These are phyloP conservation scores for Talinum fruticosum DNA, from an alignment of 148 eudicot species.

Conservation along the genomic window DNA sequence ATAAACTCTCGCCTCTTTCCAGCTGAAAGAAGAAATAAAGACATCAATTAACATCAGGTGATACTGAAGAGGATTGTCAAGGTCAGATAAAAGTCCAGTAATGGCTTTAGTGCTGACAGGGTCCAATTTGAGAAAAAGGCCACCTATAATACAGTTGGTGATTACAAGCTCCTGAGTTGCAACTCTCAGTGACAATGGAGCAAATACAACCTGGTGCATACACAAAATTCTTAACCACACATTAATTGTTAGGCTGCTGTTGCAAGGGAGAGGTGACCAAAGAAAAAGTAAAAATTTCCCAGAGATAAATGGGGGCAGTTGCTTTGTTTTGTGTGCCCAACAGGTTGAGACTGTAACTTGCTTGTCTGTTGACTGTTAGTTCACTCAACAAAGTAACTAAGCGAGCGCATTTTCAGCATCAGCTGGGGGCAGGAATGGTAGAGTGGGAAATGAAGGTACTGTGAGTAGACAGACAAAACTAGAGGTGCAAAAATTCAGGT, in stretches of 20 bases:
- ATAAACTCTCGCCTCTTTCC: slow-evolving; percentile 87
- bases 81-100: not conserved
- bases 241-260: not conserved
- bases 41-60: not conserved
- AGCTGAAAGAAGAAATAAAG: slow-evolving; percentile 40
- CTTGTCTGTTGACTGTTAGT: not conserved
- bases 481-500: too few relatives aligned
- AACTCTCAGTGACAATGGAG: not conserved
- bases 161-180: too few relatives aligned
- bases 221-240: not conserved
- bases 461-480: too few relatives aligned
- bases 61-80: not conserved
- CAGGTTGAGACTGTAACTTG: not conserved
- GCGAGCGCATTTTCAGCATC: not conserved
- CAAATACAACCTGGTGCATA: not conserved
- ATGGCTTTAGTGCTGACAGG: not conserved
- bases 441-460: not conserved
- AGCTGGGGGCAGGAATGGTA: not conserved
- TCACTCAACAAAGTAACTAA: not conserved
- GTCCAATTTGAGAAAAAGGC: not conserved
- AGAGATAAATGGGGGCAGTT: not conserved
- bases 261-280: not conserved
- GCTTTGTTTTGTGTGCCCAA: not conserved
- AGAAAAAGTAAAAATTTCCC: not conserved
- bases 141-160: not conserved